These are phyloP conservation scores for Ceratocystis harringtonii DNA, from an alignment of 2,329 filamentous ascomycete genomes.

Conservation along the genomic window DNA sequence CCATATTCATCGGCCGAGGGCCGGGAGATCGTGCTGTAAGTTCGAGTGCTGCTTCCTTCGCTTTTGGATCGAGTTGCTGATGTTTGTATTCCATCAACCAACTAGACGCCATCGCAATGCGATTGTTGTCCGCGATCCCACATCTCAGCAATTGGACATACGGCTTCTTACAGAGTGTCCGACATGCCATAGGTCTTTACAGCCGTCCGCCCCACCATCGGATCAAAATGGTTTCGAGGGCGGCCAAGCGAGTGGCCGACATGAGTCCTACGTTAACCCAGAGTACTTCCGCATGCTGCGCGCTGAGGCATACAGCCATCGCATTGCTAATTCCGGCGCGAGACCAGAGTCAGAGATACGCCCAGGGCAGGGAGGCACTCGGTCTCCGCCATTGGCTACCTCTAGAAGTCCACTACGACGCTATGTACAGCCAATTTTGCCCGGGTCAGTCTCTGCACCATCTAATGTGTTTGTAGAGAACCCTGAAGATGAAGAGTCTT, in stretches of 20 bases:
- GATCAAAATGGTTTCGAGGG: conserved; percentile 29
- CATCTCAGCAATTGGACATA: conserved; percentile 72
- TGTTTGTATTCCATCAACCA: no score
- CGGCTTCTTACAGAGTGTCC: conserved; percentile 68
- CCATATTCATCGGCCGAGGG: conserved; percentile 60
- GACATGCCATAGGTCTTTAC: conserved; percentile 67
- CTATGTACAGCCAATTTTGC: conserved; percentile 1
- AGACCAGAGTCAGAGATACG: conserved; percentile 25
- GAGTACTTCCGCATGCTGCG: conserved; percentile 93
- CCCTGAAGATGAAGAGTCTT: neutral
- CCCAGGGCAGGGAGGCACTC: conserved; percentile 21
- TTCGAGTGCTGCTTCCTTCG: conserved; percentile 20
- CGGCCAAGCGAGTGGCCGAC: conserved; percentile 23
- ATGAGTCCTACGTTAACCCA: conserved; percentile 66
- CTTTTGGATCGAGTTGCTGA: neutral
- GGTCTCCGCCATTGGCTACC: neutral
- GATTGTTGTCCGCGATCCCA: conserved; percentile 77
- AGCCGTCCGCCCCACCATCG: conserved; percentile 35
- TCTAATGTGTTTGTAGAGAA: conserved; percentile 2
- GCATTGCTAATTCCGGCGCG: conserved; percentile 20
- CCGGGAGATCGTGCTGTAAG: conserved; percentile 67
- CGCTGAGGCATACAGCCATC: conserved; percentile 25
- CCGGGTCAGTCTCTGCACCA: neutral
- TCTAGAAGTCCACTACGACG: conserved; percentile 1
- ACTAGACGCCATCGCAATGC: conserved; percentile 78